These are phyloP conservation scores for Lentinula novae-zelandiae DNA, from an alignment of 1,284 basidiomycete genomes.

Conservation along the genomic window DNA sequence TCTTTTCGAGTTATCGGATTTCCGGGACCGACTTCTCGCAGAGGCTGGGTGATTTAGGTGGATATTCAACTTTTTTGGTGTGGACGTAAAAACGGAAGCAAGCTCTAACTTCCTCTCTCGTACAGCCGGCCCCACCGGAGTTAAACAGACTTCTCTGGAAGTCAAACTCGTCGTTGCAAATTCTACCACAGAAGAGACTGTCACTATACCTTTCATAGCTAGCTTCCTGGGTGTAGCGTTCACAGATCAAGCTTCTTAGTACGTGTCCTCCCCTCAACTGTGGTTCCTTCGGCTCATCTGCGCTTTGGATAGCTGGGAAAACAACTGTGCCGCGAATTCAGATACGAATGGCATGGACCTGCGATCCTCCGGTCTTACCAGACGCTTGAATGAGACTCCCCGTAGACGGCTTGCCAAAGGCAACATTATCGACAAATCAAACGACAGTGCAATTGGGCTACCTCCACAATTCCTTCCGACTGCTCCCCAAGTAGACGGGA, in stretches of 20 bases:
- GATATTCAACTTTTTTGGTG: background rate
- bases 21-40: conserved; percentile 44
- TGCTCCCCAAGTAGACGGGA: conserved; percentile 41
- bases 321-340: conserved; percentile 53
- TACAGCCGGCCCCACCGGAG: conserved; percentile 46
- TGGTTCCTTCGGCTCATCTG: background rate
- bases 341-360: conserved; percentile 55
- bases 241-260: conserved; percentile 52
- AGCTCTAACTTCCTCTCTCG: background rate
- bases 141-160: conserved; percentile 42
- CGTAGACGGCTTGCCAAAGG: conserved; percentile 30
- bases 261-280: conserved; percentile 21
- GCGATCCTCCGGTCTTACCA: conserved; percentile 22
- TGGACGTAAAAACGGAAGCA: background rate
- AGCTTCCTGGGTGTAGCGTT: conserved; percentile 45
- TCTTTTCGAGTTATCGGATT: conserved; percentile 58
- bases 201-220: conserved; percentile 52
- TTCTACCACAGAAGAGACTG: conserved; percentile 43
- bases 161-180: conserved; percentile 44
- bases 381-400: conserved; percentile 8
- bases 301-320: conserved; percentile 43
- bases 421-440: conserved; percentile 41
- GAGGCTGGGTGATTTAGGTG: conserved; percentile 37
- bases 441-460: conserved; percentile 40
- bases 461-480: conserved; percentile 48